Evolutionary conservation across 768 basidiomycete genomes (phyloP), one percentile per base, ranked within the genome.

Genomic region (Hygrocybe punicea): DNA sequence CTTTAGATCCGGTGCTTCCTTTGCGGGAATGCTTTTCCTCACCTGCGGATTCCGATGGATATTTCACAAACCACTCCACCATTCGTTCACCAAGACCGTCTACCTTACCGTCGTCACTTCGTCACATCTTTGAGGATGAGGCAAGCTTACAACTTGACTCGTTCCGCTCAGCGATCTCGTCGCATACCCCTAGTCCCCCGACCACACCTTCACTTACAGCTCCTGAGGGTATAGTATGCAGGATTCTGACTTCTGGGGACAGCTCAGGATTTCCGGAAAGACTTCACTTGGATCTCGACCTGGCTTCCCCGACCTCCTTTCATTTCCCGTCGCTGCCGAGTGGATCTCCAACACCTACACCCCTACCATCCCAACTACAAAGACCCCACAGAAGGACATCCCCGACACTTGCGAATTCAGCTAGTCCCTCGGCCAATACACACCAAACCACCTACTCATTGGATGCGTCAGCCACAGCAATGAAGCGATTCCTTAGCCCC

Each of bases 111-210:
- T 84, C 85, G 1, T 93, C 90, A 1, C 76, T 95, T 2, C 87
- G 92, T 0, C 75, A 79, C 36, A 75, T 97, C 9, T 97, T 97
- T 68, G 88, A 89, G 55, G 81, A 84, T 45, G 81, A 78, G 9
- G 63, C 68, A n/a, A 52, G 62, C 17, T 19, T 69, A 6, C 67
- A 66, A 25, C 65, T 72, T 6, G 80, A 81, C 40, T 67, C 75
- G 1, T 72, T 79, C 60, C 80, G 78, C 23, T 67, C 77, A 11
- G 73, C 79, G 23, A 63, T 67, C 6, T 71, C 76, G n/a, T 60
- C 65, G 39, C 57, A 60, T 55, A 67, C 67, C 13, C 64, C 66
- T 5, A 66, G 66, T 51, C 64, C 47, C 56, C 58, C 49, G 57
- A 65, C 60, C 17, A 49, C 19, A 21, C 58, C 13, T 11, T 56